A percentile compares a stretch with the other conserved stretches of the same genome.
phyloP scores from a whole-genome alignment of 768 basidiomycete species.

The Kwoniella pini region DNA sequence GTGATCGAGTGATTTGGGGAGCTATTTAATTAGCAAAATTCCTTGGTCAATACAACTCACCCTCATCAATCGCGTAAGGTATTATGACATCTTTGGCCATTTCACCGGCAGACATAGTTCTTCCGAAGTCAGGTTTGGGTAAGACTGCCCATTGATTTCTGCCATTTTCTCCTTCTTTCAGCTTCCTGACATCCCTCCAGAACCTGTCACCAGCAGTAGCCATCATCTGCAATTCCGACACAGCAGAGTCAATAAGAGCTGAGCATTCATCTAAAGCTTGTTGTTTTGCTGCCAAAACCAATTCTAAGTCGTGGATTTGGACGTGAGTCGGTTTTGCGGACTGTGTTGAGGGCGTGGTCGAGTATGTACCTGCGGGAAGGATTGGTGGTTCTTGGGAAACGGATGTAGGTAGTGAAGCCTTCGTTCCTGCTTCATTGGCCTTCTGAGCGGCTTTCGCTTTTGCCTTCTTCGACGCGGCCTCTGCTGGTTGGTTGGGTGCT shows the following conservation, averaged over 20 bases:
- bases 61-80: slow-evolving; percentile 48
- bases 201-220: slow-evolving; percentile 37
- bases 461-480: background rate
- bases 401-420: background rate
- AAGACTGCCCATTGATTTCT: slow-evolving; percentile 42
- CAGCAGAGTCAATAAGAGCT: slow-evolving; percentile 42
- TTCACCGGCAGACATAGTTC: slow-evolving; percentile 28
- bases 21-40: slow-evolving; percentile 5
- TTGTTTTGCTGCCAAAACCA: slow-evolving; percentile 40
- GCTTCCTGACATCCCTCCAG: slow-evolving; percentile 33
- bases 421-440: slow-evolving; percentile 13
- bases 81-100: slow-evolving; percentile 47
- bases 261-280: slow-evolving; percentile 45
- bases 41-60: slow-evolving; percentile 25
- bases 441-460: slow-evolving; percentile 9
- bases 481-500: slow-evolving; percentile 3
- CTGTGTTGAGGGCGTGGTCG: slow-evolving; percentile 22
- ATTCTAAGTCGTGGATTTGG: slow-evolving; percentile 32
- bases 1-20: slow-evolving; percentile 16
- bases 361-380: slow-evolving; percentile 39
- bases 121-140: slow-evolving; percentile 45
- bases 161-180: slow-evolving; percentile 35
- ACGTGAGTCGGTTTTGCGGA: slow-evolving; percentile 9
- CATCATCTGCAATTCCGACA: slow-evolving; percentile 41
- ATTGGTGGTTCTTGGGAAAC: slow-evolving; percentile 31